Conservation (phyloP, 306 rosid species). For the Dalbergia oliveri region DNA sequence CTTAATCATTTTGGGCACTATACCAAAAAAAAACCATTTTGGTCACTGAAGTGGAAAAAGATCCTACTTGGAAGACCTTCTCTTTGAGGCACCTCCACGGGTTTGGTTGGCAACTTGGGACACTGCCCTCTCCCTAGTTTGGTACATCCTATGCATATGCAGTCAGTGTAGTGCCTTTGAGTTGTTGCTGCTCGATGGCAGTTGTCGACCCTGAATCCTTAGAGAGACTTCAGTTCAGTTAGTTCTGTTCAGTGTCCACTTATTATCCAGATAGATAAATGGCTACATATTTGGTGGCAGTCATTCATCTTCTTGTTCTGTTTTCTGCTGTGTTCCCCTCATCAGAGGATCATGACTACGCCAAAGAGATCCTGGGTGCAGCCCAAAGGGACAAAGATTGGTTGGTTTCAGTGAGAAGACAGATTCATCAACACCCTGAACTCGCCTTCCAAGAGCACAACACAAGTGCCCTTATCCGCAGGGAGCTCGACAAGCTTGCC, state of each 20-base stretch:
- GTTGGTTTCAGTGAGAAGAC: slow-evolving; percentile 67
- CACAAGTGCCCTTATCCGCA: slow-evolving; percentile 75
- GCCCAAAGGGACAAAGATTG: slow-evolving; percentile 64
- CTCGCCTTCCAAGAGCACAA: slow-evolving; percentile 69
- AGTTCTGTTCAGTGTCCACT: not conserved
- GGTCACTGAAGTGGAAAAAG: too few species aligned
- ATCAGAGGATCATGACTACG: slow-evolving; percentile 38
- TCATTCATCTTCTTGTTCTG: slow-evolving; percentile 14
- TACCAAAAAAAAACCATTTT: too few species aligned
- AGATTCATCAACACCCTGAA: slow-evolving; percentile 80
- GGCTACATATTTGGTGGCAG: slow-evolving; percentile 38
- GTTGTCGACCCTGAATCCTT: too few species aligned
- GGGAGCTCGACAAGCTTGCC: slow-evolving; percentile 62
- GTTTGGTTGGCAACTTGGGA: too few species aligned
- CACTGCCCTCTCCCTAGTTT: too few species aligned
- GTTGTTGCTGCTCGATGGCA: too few species aligned
- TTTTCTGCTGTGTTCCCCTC: slow-evolving; percentile 26
- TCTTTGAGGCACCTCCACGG: too few species aligned
- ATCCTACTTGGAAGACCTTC: too few species aligned
- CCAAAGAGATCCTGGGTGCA: slow-evolving; percentile 54
- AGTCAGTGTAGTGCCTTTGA: too few species aligned
- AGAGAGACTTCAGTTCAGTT: too few species aligned
- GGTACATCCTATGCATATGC: too few species aligned
- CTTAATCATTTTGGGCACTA: too few species aligned
- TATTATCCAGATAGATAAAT: not conserved